Conservation (phyloP, 176 grass and related monocot species). For the Oryza australiensis region DNA sequence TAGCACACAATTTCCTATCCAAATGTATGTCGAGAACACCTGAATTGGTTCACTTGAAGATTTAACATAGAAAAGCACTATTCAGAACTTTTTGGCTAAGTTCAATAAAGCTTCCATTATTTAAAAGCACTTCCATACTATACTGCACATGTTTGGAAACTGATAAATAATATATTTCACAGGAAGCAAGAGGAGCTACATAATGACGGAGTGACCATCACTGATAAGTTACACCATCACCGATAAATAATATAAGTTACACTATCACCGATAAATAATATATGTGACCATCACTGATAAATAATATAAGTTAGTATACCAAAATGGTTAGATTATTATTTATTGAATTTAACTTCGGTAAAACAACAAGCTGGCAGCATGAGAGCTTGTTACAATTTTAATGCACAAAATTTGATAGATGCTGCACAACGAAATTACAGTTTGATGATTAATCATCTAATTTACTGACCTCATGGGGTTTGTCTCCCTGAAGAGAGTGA, state of each 20-base stretch:
- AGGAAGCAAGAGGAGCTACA: background rate
- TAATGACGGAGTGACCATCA: background rate
- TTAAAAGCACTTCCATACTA: background rate
- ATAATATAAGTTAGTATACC: too few species aligned
- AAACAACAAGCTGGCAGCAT: constrained; percentile 2
- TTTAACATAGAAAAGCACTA: background rate
- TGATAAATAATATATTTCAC: background rate
- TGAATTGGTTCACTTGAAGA: background rate
- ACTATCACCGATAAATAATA: background rate
- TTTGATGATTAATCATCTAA: constrained; percentile 15
- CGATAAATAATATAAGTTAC: too few species aligned
- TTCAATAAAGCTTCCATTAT: too few species aligned
- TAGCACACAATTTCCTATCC: too few species aligned
- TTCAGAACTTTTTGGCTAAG: too few species aligned
- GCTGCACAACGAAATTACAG: constrained; percentile 19
- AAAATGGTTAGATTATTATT: constrained; percentile 14
- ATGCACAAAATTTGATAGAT: background rate
- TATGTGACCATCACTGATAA: background rate
- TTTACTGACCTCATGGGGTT: constrained; percentile 37
- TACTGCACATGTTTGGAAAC: constrained; percentile 7
- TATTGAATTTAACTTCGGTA: background rate
- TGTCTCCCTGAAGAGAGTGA: constrained; percentile 65
- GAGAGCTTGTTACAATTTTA: constrained; percentile 34
- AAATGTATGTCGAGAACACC: background rate
- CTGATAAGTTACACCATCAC: background rate